These are phyloP conservation scores for Closterium sp. DNA, from an alignment of 139 green algal genomes.

Conservation along the genomic window DNA sequence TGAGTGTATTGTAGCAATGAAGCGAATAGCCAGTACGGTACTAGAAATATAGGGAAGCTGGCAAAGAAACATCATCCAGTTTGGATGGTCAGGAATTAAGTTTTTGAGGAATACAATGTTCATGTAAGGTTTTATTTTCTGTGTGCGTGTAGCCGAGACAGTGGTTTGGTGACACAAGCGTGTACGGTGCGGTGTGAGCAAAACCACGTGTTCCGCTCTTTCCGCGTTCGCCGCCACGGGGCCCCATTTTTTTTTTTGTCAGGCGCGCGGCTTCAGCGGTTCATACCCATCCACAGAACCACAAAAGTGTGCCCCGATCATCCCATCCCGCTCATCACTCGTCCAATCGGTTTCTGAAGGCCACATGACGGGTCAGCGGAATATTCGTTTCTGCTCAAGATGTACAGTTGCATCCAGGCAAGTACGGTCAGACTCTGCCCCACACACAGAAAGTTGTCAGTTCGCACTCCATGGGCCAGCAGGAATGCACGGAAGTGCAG, in stretches of 20 bases:
- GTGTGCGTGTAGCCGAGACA: neutral
- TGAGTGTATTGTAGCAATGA: too few relatives aligned
- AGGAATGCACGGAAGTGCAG: too few relatives aligned
- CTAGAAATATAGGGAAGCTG: too few relatives aligned
- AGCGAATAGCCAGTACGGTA: too few relatives aligned
- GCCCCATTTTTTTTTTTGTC: neutral
- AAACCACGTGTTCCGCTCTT: neutral
- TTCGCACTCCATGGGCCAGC: too few relatives aligned
- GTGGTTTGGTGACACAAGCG: neutral
- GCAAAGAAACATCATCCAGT: too few relatives aligned
- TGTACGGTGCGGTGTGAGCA: neutral
- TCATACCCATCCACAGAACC: neutral
- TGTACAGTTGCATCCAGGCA: neutral
- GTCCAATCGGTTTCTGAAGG: neutral
- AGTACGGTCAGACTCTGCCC: too few relatives aligned
- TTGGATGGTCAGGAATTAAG: too few relatives aligned
- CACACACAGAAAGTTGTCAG: too few relatives aligned
- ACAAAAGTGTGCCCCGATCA: neutral
- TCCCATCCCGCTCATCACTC: neutral
- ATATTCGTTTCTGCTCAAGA: neutral
- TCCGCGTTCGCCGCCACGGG: neutral
- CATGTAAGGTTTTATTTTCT: too few relatives aligned
- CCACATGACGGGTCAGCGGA: neutral
- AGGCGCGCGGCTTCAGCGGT: neutral
- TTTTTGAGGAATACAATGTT: too few relatives aligned